Conservation (phyloP, 176 grass and related monocot genomes). For the Phoenix roebelenii region DNA sequence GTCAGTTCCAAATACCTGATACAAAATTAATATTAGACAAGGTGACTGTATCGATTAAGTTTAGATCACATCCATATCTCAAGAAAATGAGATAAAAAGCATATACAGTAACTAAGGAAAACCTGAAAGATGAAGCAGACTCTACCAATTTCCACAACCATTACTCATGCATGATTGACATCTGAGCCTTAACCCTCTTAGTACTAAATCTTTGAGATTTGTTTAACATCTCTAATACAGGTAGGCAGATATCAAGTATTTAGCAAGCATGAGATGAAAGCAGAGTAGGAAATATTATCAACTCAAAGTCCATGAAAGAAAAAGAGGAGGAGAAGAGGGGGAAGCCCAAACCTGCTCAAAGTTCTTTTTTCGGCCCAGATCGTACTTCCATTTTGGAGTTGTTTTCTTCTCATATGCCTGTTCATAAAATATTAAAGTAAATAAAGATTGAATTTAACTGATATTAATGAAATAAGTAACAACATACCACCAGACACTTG, state of each 20-base stretch:
- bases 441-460: too few species aligned
- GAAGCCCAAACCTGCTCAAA: constrained; percentile 62
- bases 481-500: constrained; percentile 26
- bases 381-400: constrained; percentile 71
- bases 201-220: too few species aligned
- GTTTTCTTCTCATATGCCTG: constrained; percentile 97
- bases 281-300: too few species aligned
- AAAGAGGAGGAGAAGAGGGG: neutral
- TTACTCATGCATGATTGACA: too few species aligned
- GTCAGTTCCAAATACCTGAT: constrained; percentile 38
- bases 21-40: neutral
- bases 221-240: neutral
- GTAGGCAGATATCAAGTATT: neutral
- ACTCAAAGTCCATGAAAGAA: neutral
- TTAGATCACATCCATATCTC: too few species aligned
- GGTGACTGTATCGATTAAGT: too few species aligned
- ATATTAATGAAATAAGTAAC: neutral
- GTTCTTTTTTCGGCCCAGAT: constrained; percentile 91
- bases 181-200: too few species aligned
- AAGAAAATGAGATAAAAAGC: constrained; percentile 40
- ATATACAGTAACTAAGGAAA: neutral
- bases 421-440: constrained; percentile 3
- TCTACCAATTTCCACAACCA: too few species aligned
- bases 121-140: constrained; percentile 1
- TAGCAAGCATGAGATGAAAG: neutral